These are phyloP conservation scores for Suillus subluteus DNA, from an alignment of 768 basidiomycete genomes.

Conservation along the genomic window DNA sequence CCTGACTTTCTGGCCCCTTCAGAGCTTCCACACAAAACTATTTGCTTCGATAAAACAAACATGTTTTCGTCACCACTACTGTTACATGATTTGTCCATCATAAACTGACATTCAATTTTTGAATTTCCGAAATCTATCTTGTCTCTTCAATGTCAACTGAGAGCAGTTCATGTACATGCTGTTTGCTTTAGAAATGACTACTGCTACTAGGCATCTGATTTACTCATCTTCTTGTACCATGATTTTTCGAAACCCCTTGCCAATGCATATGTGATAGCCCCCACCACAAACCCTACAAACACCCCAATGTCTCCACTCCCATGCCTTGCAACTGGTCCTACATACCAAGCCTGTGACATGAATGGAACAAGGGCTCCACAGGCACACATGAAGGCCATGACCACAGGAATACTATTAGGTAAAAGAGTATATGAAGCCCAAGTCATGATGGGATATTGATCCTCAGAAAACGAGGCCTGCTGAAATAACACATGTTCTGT, in stretches of 20 bases:
- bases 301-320: constrained; percentile 55
- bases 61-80: too few relatives aligned
- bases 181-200: neutral
- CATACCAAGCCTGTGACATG: constrained; percentile 58
- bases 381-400: constrained; percentile 43
- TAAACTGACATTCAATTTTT: too few relatives aligned
- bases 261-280: constrained; percentile 34
- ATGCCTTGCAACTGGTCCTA: constrained; percentile 47
- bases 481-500: constrained; percentile 49
- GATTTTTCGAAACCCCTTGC: constrained; percentile 33
- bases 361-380: constrained; percentile 46
- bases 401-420: constrained; percentile 45
- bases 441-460: constrained; percentile 37
- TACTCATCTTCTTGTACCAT: constrained; percentile 14
- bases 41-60: too few relatives aligned
- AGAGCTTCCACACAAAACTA: too few relatives aligned
- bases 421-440: constrained; percentile 42
- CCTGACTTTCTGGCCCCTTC: too few relatives aligned
- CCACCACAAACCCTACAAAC: constrained; percentile 40
- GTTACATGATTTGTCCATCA: too few relatives aligned
- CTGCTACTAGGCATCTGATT: too few relatives aligned
- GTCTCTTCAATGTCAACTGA: neutral
- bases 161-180: neutral
- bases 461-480: constrained; percentile 32
- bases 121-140: too few relatives aligned